Evolutionary conservation across 2,329 filamentous ascomycete species (phyloP).

Genomic region (Fusarium paranaense): DNA sequence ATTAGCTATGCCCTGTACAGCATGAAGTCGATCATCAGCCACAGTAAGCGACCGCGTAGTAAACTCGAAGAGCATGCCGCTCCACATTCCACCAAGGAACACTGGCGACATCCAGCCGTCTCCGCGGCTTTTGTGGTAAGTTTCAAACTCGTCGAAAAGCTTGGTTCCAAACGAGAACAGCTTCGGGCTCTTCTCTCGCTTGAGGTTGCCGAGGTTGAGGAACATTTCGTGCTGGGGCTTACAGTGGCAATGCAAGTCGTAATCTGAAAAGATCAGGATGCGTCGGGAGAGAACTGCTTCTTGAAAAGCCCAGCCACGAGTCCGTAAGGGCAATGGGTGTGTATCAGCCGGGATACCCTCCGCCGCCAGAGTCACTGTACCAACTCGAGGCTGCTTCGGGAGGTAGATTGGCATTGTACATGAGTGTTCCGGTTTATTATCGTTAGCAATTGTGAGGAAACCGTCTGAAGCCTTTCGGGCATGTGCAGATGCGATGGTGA

Average conservation of each 20-base stretch:
- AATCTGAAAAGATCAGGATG: neutral
- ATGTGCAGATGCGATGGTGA: neutral
- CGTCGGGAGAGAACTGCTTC: neutral
- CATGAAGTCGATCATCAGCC: neutral
- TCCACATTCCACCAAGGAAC: neutral
- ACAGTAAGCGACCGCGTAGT: neutral
- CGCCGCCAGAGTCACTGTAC: neutral
- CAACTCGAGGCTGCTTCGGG: neutral
- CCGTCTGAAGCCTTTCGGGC: constrained; percentile 4
- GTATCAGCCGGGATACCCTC: neutral
- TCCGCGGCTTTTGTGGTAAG: neutral
- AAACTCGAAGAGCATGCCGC: neutral
- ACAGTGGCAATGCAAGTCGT: neutral
- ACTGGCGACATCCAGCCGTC: neutral
- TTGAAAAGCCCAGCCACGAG: constrained; percentile 1
- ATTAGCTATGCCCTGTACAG: neutral
- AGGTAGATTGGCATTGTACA: neutral
- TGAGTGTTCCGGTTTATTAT: no score
- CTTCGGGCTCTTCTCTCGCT: neutral
- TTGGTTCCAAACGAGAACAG: neutral
- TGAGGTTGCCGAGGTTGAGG: neutral
- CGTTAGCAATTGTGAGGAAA: neutral
- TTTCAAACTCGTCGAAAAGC: neutral
- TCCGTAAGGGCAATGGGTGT: neutral
- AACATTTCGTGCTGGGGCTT: neutral